Evolutionary conservation across 441 rosid species (phyloP), one percentile per base, ranked within the genome.

Genomic region (Dalechampia spathulata): DNA sequence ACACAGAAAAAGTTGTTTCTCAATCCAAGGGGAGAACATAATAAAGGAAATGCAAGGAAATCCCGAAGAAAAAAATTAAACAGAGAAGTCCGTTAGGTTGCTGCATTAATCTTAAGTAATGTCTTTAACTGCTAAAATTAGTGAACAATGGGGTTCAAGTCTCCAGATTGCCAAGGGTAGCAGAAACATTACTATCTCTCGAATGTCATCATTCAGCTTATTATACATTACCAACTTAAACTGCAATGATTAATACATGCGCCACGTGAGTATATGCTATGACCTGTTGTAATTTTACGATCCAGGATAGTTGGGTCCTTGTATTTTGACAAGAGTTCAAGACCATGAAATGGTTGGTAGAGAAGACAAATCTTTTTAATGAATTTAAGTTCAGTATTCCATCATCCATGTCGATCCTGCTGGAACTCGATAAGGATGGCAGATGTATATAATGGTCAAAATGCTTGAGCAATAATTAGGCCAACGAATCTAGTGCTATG

Each of bases 401-500:
- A 49, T 47, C 58, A 20, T 61, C 44, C 48, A 39, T 9, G 23
- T 53, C 49, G 34, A 41, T 53, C 44, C 27, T 5, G 58, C n/a
- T n/a, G n/a, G n/a, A n/a, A n/a, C n/a, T n/a, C n/a, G n/a, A n/a
- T n/a, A n/a, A 15, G 49, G 28, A 3, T 6, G 37, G 26, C 1
- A 3, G 57, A 44, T n/a, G n/a, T 30, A 45, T 21, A 61, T 41
- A 48, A 59, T 40, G 39, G 40, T 55, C 64, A 72, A 9, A 52
- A 63, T 60, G 70, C 63, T 55, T 25, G 23, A 55, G 43, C 60
- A n/a, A n/a, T n/a, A 49, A 17, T 34, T 49, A n/a, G 67, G 57
- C 57, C 58, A 68, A 58, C 48, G 43, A 71, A 68, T 62, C 42
- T 53, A 62, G 68, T 60, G 59, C 49, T 51, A 47, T 30, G 53